These are phyloP conservation scores for Alternaria triticina DNA, from an alignment of 2,329 filamentous ascomycete species.

Conservation along the genomic window DNA sequence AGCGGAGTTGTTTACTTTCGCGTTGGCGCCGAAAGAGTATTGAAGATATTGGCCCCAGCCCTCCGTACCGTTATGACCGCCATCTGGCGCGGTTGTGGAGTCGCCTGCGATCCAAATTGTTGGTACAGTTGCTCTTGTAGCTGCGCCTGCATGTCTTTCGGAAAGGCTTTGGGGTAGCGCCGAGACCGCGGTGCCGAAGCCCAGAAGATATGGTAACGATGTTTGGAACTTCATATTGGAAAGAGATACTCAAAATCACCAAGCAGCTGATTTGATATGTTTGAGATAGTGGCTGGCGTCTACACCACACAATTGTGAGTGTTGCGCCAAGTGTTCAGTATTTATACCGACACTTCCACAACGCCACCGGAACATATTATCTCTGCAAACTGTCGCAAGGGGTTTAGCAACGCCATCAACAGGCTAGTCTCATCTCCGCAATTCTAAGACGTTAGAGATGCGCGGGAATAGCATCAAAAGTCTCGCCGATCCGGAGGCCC, in stretches of 20 bases:
- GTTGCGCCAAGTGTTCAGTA: neutral
- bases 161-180: neutral
- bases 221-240: neutral
- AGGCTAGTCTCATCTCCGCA: neutral
- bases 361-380: neutral
- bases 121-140: neutral
- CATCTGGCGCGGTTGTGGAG: conserved; percentile 62
- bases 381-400: neutral
- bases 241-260: neutral
- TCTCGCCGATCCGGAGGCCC: conserved; percentile 13
- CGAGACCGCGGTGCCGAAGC: neutral
- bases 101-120: conserved; percentile 59
- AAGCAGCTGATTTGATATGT: neutral
- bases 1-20: conserved; percentile 64
- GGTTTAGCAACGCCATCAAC: neutral
- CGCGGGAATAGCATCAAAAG: neutral
- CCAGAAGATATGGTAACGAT: neutral
- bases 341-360: neutral
- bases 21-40: conserved; percentile 54
- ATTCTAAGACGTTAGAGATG: neutral
- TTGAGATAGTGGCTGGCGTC: neutral
- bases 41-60: conserved; percentile 67
- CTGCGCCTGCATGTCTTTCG: neutral
- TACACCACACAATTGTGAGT: neutral
- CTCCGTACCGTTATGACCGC: conserved; percentile 47